These are phyloP conservation scores for Russula emetica DNA, from an alignment of 768 basidiomycete genomes.

Conservation along the genomic window DNA sequence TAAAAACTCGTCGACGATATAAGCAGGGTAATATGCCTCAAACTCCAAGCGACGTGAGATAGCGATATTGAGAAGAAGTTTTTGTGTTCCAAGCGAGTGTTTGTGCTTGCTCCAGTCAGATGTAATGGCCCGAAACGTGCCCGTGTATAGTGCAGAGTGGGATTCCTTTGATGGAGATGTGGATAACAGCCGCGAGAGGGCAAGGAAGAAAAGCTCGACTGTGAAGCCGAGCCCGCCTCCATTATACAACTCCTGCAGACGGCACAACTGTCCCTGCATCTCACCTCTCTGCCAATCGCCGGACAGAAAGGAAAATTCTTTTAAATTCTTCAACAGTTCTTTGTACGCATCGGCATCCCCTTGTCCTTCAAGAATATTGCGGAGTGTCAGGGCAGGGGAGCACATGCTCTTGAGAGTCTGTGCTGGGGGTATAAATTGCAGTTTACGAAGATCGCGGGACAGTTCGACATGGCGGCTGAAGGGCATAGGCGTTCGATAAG, in stretches of 20 bases:
- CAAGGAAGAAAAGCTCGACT: too few relatives aligned
- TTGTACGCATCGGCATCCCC: neutral
- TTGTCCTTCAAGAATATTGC: neutral
- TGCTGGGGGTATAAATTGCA: neutral
- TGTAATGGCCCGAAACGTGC: neutral
- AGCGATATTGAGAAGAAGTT: neutral
- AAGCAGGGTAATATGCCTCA: neutral
- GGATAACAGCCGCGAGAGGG: conserved; percentile 4
- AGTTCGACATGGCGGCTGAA: neutral
- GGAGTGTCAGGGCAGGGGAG: neutral
- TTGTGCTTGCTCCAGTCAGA: neutral
- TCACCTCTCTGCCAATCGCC: too few relatives aligned
- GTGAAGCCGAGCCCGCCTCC: conserved; percentile 7
- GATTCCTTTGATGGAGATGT: neutral
- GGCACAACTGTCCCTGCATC: neutral
- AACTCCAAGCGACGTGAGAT: neutral
- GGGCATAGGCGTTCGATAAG: neutral
- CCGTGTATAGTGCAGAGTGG: neutral
- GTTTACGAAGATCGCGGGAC: neutral
- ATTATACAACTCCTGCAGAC: neutral
- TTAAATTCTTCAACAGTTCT: neutral
- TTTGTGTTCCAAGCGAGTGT: conserved; percentile 3
- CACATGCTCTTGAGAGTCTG: neutral
- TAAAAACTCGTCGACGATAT: conserved; percentile 1
- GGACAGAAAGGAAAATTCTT: neutral